phyloP scores from a whole-genome alignment of 2,329 filamentous ascomycete species.

The Plectosphaerella sp. region DNA sequence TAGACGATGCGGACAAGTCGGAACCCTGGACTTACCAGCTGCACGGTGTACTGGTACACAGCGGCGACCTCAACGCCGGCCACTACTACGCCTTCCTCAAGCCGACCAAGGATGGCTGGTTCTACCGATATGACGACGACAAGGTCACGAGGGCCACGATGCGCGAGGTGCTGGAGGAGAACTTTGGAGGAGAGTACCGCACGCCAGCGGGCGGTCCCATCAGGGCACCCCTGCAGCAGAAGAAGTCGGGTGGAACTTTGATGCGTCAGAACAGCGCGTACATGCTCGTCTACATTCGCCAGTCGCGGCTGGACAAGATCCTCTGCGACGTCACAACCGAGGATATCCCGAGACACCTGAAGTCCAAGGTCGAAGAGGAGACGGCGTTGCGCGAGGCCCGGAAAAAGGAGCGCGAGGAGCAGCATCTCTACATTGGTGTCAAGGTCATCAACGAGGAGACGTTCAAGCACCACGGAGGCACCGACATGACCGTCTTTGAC shows the following conservation, averaged over 20 bases:
- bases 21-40: constrained; percentile 90
- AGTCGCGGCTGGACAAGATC: constrained; percentile 78
- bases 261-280: constrained; percentile 81
- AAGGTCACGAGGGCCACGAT: constrained; percentile 91
- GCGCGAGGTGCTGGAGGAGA: constrained; percentile 90
- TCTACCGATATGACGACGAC: constrained; percentile 97
- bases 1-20: constrained; percentile 78
- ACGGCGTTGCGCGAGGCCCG: constrained; percentile 69
- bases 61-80: constrained; percentile 91
- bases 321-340: constrained; percentile 70
- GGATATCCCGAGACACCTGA: constrained; percentile 77
- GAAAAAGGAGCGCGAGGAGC: constrained; percentile 86
- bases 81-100: constrained; percentile 98
- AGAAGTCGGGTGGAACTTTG: constrained; percentile 37
- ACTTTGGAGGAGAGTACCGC: constrained; percentile 85
- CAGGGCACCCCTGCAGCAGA: constrained; percentile 47
- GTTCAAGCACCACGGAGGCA: constrained; percentile 76
- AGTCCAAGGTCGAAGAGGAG: constrained; percentile 71
- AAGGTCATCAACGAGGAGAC: constrained; percentile 78
- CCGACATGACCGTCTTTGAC: constrained; percentile 74
- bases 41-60: constrained; percentile 93
- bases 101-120: constrained; percentile 86
- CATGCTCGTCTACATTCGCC: constrained; percentile 97
- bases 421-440: constrained; percentile 85
- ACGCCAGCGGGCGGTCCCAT: constrained; percentile 37